These are phyloP conservation scores for Pseudocercospora cruenta DNA, from an alignment of 2,329 filamentous ascomycete species.

Conservation along the genomic window DNA sequence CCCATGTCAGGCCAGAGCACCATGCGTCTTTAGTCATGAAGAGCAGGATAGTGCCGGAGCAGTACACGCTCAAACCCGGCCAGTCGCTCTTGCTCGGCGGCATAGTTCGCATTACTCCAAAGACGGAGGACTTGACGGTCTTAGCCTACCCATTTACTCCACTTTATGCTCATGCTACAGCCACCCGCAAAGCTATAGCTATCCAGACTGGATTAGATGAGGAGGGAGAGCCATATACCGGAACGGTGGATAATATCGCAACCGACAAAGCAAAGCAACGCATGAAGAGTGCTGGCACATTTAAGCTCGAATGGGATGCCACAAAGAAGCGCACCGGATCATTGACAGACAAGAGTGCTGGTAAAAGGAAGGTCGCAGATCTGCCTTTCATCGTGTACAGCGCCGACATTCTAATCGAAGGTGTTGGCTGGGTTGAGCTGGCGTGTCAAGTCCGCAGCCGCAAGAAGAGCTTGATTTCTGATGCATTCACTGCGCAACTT, in stretches of 20 bases:
- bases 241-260: slow-evolving; percentile 64
- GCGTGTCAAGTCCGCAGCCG: slow-evolving; percentile 72
- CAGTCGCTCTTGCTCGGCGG: slow-evolving; percentile 81
- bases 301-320: slow-evolving; percentile 77
- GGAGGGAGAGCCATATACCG: slow-evolving; percentile 60
- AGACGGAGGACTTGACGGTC: slow-evolving; percentile 65
- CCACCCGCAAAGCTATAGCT: slow-evolving; percentile 75
- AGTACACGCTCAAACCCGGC: slow-evolving; percentile 71
- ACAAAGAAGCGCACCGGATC: slow-evolving; percentile 78
- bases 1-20: slow-evolving; percentile 69
- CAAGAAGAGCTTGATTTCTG: slow-evolving; percentile 23
- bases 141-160: slow-evolving; percentile 87
- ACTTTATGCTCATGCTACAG: slow-evolving; percentile 73
- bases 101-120: slow-evolving; percentile 83
- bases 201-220: slow-evolving; percentile 60
- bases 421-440: slow-evolving; percentile 91
- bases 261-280: slow-evolving; percentile 37
- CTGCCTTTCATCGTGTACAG: slow-evolving; percentile 81
- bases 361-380: slow-evolving; percentile 65
- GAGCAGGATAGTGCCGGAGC: slow-evolving; percentile 71
- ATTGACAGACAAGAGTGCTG: slow-evolving; percentile 64
- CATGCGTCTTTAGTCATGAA: slow-evolving; percentile 77
- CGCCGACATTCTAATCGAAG: slow-evolving; percentile 85
- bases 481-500: slow-evolving; percentile 31
- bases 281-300: slow-evolving; percentile 69